Evolutionary conservation across 805 yeast genomes (phyloP), one percentile per base, ranked within the genome.

Genomic region (Lachancea mirantina): DNA sequence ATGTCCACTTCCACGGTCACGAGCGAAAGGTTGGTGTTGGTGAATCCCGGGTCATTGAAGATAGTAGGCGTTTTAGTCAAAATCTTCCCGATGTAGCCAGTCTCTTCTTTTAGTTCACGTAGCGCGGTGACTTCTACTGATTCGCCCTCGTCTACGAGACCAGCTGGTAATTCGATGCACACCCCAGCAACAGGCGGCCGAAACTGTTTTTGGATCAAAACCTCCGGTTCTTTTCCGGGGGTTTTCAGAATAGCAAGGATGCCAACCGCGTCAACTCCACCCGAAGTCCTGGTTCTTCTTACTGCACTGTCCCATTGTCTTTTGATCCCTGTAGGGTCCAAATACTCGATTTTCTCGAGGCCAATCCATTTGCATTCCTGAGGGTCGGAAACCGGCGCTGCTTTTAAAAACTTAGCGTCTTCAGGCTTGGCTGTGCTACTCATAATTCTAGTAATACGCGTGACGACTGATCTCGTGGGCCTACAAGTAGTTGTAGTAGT

Each of bases 151-250:
- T 89, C 98, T 25, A 92, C 72, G 41, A 89, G 65, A 0, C 98
- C 98, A 1, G 98, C 98, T 1, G 98, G 98, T 54, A 88, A 70
- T 58, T 89, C 98, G 41, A 89, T 76, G 50, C 94, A 80, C 6
- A 89, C 84, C 13, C 85, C 89, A 33, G 71, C 79, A 3, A 81
- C 82, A 1, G 98, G 97, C 1, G 97, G 96, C 36, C 98, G 70
- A 62, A 81, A 89, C 56, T 89, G 98, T 52, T 84, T 84, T 52
- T 84, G 89, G 11, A 92, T 62, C 6, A 87, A 69, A 43, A 62
- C 65, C 21, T 64, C 59, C 40, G 72, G 75, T 3, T 76, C 70
- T 14, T 69, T 70, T 11, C 60, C 56, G 5, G 71, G 61, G 17
- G 65, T 59, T 41, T 74, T 68, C 32, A 87, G 58, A 11, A 87